Evolutionary conservation across 805 yeast species (phyloP).

Genomic region (Diddensiella santjacobensis): DNA sequence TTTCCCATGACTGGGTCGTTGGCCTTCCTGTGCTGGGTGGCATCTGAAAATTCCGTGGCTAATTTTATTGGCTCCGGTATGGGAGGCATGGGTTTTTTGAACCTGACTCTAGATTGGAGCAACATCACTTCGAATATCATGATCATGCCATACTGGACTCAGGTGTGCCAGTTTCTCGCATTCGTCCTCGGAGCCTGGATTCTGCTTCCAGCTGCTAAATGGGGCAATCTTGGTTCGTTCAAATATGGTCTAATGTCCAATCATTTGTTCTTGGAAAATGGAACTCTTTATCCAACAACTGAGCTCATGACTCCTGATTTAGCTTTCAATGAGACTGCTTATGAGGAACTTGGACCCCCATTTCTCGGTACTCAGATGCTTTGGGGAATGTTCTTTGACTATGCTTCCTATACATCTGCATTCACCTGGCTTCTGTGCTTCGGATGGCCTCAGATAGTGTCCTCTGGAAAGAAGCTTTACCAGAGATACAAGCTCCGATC

Average conservation of each 20-base stretch:
- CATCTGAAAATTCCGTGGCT: slow-evolving; percentile 12
- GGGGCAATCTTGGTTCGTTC: slow-evolving; percentile 11
- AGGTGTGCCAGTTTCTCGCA: slow-evolving; percentile 13
- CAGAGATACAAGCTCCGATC: slow-evolving; percentile 2
- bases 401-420: slow-evolving; percentile 13
- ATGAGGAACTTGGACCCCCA: slow-evolving; percentile 12
- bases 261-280: slow-evolving; percentile 10
- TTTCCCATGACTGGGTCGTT: slow-evolving; percentile 15
- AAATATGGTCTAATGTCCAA: slow-evolving; percentile 11
- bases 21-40: slow-evolving; percentile 15
- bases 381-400: slow-evolving; percentile 17
- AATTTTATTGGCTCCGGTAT: slow-evolving; percentile 16
- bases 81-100: slow-evolving; percentile 18
- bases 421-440: slow-evolving; percentile 11
- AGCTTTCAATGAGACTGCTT: slow-evolving; percentile 15
- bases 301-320: slow-evolving; percentile 10
- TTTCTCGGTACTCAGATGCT: slow-evolving; percentile 16
- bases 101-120: slow-evolving; percentile 14
- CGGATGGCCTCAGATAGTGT: slow-evolving; percentile 9
- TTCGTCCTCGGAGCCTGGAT: slow-evolving; percentile 17
- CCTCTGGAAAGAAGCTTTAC: slow-evolving; percentile 9
- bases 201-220: slow-evolving; percentile 14
- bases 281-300: slow-evolving; percentile 13
- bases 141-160: slow-evolving; percentile 18
- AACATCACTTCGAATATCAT: slow-evolving; percentile 14